phyloP scores from a whole-genome alignment of 2,329 filamentous ascomycete genomes.

The Macrophomina phaseolina region DNA sequence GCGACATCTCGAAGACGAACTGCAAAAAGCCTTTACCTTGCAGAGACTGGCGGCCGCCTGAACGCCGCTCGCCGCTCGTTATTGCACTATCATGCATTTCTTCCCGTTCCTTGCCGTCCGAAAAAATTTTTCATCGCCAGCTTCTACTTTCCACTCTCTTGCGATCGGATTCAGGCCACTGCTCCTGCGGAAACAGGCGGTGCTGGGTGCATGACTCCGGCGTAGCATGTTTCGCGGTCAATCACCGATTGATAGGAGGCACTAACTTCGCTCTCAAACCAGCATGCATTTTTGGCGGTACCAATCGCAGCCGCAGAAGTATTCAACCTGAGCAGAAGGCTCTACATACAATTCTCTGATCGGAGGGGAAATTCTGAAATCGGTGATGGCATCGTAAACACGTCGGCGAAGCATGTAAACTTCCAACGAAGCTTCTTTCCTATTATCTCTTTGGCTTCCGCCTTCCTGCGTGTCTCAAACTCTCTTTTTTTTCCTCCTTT shows the following conservation, averaged over 20 bases:
- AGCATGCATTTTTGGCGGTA: background rate
- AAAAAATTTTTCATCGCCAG: background rate
- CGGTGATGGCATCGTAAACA: background rate
- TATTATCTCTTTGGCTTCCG: background rate
- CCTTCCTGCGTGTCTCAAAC: background rate
- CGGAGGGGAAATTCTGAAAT: background rate
- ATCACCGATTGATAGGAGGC: slow-evolving; percentile 6
- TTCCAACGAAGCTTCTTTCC: background rate
- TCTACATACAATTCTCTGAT: background rate
- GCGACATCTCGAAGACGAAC: background rate
- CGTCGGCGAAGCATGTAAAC: background rate
- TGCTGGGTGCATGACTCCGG: background rate
- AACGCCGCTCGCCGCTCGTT: background rate
- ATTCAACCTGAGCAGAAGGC: background rate
- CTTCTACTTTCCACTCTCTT: background rate
- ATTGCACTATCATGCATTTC: background rate
- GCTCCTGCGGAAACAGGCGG: background rate
- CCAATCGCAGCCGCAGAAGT: background rate
- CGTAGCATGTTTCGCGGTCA: background rate
- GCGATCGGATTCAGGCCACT: background rate
- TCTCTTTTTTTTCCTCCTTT: background rate
- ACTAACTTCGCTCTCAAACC: background rate
- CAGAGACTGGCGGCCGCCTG: background rate
- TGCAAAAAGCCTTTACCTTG: background rate
- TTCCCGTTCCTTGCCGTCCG: background rate